These are phyloP conservation scores for Neocucurbitaria cava DNA, from an alignment of 2,329 filamentous ascomycete genomes.

Conservation along the genomic window DNA sequence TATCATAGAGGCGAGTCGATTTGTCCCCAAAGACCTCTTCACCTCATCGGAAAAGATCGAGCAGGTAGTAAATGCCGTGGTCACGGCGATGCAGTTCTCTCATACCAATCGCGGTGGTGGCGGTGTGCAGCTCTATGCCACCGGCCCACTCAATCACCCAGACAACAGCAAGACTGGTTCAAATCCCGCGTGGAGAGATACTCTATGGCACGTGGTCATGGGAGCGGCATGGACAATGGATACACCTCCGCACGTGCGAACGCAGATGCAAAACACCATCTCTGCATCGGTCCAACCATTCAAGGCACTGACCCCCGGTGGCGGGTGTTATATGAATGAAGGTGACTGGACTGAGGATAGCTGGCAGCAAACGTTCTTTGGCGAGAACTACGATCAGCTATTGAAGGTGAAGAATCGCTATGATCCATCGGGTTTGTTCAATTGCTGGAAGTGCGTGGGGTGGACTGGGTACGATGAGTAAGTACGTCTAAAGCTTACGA, in stretches of 20 bases:
- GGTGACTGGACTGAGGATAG: slow-evolving; percentile 46
- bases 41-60: slow-evolving; percentile 20
- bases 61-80: slow-evolving; percentile 38
- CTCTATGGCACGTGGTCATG: slow-evolving; percentile 46
- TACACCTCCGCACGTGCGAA: slow-evolving; percentile 22
- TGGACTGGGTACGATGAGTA: slow-evolving; percentile 45
- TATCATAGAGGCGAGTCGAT: slow-evolving; percentile 41
- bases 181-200: slow-evolving; percentile 40
- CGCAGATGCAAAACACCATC: slow-evolving; percentile 39
- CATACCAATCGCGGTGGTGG: slow-evolving; percentile 34
- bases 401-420: slow-evolving; percentile 38
- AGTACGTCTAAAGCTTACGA: slow-evolving; percentile 7
- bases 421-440: slow-evolving; percentile 42
- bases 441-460: slow-evolving; percentile 48
- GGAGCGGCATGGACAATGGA: slow-evolving; percentile 38
- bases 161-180: slow-evolving; percentile 42
- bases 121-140: slow-evolving; percentile 45
- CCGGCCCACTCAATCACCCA: slow-evolving; percentile 40
- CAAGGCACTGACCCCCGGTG: slow-evolving; percentile 43
- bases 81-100: slow-evolving; percentile 43
- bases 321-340: slow-evolving; percentile 48
- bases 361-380: slow-evolving; percentile 46
- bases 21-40: slow-evolving; percentile 43
- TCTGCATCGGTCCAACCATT: slow-evolving; percentile 39
- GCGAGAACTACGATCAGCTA: slow-evolving; percentile 37